phyloP scores from a whole-genome alignment of 306 rosid species.

The Cyamopsis tetragonoloba region DNA sequence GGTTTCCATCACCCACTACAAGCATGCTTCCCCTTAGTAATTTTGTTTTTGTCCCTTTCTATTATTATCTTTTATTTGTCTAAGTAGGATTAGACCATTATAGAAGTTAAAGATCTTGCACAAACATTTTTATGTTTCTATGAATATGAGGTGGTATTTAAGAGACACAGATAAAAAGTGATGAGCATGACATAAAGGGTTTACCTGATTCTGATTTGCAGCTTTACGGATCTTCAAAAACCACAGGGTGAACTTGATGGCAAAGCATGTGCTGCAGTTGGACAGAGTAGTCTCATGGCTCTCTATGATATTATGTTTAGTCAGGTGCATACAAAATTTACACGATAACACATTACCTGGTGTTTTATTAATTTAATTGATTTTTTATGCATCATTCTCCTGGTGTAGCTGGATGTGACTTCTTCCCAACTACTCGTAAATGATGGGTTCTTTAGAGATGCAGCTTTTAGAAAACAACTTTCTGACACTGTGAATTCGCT shows the following conservation, averaged over 20 bases:
- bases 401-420: constrained; percentile 83
- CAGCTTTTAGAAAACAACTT: constrained; percentile 67
- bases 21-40: not conserved
- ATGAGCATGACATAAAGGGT: not conserved
- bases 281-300: constrained; percentile 97
- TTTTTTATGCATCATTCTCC: constrained; percentile 15
- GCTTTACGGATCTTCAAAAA: constrained; percentile 84
- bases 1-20: not conserved
- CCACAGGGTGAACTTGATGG: constrained; percentile 73
- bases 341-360: not conserved
- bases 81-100: not conserved
- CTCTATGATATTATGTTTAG: constrained; percentile 89
- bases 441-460: constrained; percentile 62
- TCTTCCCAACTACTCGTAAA: constrained; percentile 95
- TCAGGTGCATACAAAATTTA: constrained; percentile 44
- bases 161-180: not conserved
- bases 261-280: constrained; percentile 91
- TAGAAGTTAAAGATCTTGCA: not conserved
- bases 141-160: not conserved
- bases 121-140: not conserved
- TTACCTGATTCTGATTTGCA: constrained; percentile 31
- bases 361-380: not conserved
- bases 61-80: not conserved
- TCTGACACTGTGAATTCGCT: constrained; percentile 70
- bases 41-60: not conserved